phyloP scores from a whole-genome alignment of 148 eudicot species.

The Talinum fruticosum region DNA sequence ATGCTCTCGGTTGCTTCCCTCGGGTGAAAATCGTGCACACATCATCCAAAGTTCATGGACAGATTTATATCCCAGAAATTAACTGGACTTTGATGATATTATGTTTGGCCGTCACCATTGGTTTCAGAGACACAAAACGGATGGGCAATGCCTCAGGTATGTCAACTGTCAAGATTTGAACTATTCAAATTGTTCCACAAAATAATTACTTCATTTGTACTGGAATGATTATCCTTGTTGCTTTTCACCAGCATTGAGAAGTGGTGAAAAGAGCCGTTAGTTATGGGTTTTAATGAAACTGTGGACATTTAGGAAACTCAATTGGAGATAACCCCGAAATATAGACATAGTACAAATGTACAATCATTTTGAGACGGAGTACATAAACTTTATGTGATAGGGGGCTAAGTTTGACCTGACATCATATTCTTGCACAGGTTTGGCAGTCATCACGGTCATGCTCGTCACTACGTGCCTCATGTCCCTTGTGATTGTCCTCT shows the following conservation, averaged over 20 bases:
- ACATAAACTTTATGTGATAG: too few relatives aligned
- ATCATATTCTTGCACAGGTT: conserved; percentile 47
- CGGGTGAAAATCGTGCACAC: conserved; percentile 88
- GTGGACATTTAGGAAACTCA: too few relatives aligned
- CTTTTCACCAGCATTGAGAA: not conserved
- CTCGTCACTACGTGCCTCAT: conserved; percentile 95
- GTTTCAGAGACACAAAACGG: conserved; percentile 83
- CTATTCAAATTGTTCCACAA: not conserved
- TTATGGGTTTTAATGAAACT: too few relatives aligned
- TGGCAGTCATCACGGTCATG: conserved; percentile 98
- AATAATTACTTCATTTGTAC: not conserved
- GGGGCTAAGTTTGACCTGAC: not conserved
- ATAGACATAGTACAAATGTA: too few relatives aligned
- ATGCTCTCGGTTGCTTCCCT: conserved; percentile 88
- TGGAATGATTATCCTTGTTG: not conserved
- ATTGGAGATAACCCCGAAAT: too few relatives aligned
- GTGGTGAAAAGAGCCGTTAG: too few relatives aligned
- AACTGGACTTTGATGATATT: conserved; percentile 89
- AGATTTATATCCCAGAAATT: conserved; percentile 89
- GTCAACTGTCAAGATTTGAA: conserved; percentile 16
- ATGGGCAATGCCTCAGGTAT: conserved; percentile 95
- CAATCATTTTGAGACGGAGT: too few relatives aligned
- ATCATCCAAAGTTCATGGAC: conserved; percentile 83
- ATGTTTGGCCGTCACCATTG: conserved; percentile 87
- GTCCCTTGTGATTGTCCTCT: conserved; percentile 90